Evolutionary conservation across 805 yeast species (phyloP), one percentile per base, ranked within the genome.

Genomic region (Candida silvicultrix): DNA sequence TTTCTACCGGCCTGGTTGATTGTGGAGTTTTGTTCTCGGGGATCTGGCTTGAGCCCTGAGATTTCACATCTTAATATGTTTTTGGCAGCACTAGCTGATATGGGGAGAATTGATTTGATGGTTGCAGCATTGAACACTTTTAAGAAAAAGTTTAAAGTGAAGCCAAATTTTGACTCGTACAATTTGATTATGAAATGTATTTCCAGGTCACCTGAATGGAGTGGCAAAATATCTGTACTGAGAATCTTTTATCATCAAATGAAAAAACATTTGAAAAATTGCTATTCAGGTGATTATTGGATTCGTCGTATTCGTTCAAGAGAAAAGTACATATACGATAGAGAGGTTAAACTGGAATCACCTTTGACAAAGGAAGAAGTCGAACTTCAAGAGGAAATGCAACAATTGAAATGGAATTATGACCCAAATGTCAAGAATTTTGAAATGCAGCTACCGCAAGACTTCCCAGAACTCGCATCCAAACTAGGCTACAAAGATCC

Each of bases 41-140:
- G 12, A 28, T 28, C 31, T 7, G 14, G 12, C 4, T 28, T 28
- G 31, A 28, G 4, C 12, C 7, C 31, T 28, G 31, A 11, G 4
- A 4, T 10, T 28, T 11, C 31, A 28, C 45, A 58, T 6, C 25
- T 71, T 44, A 66, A 71, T 38, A 37, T 51, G 10, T 62, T 69
- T 44, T 41, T 71, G 23, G 51, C 57, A 7, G 40, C 42, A 6
- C 64, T 70, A 42, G 57, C 69, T 1, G 49, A 57, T 3, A 44
- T 48, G 4, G 73, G 69, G 16, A 57, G 70, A 44, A 51, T 68
- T 2, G 75, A 71, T 50, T 45, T 70, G 35, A 54, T 65, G 0
- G 34, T 67, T 9, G 57, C 66, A 20, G 58, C 63, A 1, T 53
- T 65, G 28, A 65, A 68, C 41, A 62, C 66, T 2, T 67, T 67